A percentile compares a stretch with the other conserved stretches of the same genome.
Conservation (phyloP, 441 rosid species). For the Melastoma candidum region DNA sequence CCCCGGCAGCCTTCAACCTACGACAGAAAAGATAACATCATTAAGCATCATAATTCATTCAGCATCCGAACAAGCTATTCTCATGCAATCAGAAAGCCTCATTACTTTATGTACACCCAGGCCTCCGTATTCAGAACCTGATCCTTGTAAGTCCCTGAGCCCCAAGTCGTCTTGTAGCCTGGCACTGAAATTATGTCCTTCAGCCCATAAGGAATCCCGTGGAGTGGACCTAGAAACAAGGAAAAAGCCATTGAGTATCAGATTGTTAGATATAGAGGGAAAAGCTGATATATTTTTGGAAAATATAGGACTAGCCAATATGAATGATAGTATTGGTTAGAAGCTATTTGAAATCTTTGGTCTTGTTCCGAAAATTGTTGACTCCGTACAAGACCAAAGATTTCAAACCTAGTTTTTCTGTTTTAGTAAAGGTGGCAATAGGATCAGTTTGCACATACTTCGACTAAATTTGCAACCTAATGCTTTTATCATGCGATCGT, state of each 20-base stretch:
- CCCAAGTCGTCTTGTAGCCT: constrained; percentile 81
- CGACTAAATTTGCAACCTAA: too few relatives aligned
- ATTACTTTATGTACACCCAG: constrained; percentile 79
- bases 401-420: too few relatives aligned
- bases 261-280: constrained; percentile 1
- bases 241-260: not conserved
- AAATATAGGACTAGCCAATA: too few relatives aligned
- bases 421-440: too few relatives aligned
- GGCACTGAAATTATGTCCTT: constrained; percentile 78
- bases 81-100: not conserved
- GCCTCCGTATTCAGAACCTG: constrained; percentile 70
- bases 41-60: not conserved
- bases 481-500: too few relatives aligned
- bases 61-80: not conserved
- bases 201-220: constrained; percentile 84
- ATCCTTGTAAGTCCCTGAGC: constrained; percentile 58
- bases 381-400: too few relatives aligned
- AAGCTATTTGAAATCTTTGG: too few relatives aligned
- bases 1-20: constrained; percentile 67
- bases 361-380: too few relatives aligned
- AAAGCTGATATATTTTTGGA: not conserved
- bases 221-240: constrained; percentile 63
- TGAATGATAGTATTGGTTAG: too few relatives aligned
- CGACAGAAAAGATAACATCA: not conserved
- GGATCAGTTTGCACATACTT: too few relatives aligned